Evolutionary conservation across 208 protist species (phyloP).

Genomic region (Crithidia bombi): DNA sequence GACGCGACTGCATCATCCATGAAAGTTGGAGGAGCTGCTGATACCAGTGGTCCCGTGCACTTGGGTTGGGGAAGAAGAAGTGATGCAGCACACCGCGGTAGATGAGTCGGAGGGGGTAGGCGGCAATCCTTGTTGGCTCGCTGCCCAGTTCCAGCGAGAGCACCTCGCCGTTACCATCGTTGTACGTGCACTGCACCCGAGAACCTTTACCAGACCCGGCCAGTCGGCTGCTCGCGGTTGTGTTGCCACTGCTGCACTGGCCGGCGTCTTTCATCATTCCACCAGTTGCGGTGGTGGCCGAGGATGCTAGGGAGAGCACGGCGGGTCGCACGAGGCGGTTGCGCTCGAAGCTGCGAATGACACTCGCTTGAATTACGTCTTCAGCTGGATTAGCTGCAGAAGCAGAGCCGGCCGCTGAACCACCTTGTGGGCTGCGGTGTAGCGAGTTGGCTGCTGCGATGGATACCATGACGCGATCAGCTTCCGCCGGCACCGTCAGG

Average conservation of each 20-base stretch:
- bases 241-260: not conserved
- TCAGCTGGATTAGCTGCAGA: not conserved
- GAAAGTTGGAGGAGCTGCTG: conserved; percentile 44
- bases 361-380: conserved; percentile 7
- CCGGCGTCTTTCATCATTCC: not conserved
- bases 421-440: too few species aligned
- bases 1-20: conserved; percentile 29
- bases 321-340: conserved; percentile 31
- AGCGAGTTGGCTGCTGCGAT: not conserved
- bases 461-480: not conserved
- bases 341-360: conserved; percentile 26
- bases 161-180: conserved; percentile 13
- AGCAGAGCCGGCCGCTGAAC: not conserved
- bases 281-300: not conserved
- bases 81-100: conserved; percentile 56
- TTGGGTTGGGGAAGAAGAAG: conserved; percentile 70
- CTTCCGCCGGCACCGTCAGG: conserved; percentile 29
- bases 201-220: not conserved
- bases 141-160: conserved; percentile 21
- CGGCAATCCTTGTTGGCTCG: conserved; percentile 35
- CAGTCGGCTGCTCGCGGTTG: not conserved
- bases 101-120: conserved; percentile 60
- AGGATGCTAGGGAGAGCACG: conserved; percentile 29
- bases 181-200: conserved; percentile 8
- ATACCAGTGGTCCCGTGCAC: conserved; percentile 50